Evolutionary conservation across 352 stramenopile species (phyloP), one percentile per base, ranked within the genome.

Genomic region (Pythium phragmiticola): DNA sequence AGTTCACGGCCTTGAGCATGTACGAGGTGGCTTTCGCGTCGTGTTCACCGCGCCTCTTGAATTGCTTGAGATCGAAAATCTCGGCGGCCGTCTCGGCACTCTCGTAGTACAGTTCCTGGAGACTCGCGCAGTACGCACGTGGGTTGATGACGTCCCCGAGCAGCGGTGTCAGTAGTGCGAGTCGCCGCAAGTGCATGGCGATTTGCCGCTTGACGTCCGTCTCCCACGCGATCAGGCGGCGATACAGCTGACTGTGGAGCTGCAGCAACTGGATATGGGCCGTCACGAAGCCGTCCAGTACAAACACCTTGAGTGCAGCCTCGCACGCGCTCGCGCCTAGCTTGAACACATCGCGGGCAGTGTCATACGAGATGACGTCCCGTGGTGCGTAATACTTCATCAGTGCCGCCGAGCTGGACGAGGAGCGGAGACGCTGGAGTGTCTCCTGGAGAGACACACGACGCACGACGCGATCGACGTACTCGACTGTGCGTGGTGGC

Each of bases 31-130:
- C 63, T 60, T 87, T 88, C 33, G 66, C 58, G 26, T 76, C 65
- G 16, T 30, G 37, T 19, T 72, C 59, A 1, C 36, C 54, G 6
- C 52, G 28, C 17, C 76, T 75, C 42, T 82, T 77, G 51, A 67
- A 75, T 41, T 73, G 71, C 52, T 92, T 92, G 17, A 89, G 66
- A 52, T 92, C 83, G 30, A 80, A 84, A 0, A 92, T 54, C 21
- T 87, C 76, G 30, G 70, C 69, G 3, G 82, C 79, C 0, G 89
- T 69, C 57, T 92, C 81, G 2, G 68, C 81, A 33, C 69, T 78
- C 59, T 92, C 83, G 37, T 78, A 92, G 60, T 75, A 82, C 4
- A 90, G 64, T 51, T 92, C 82, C 48, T 92, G 84, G 11, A 92
- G 36, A 7, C 89, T 61, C 7, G 78, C 75, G 4, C 63, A 63